Conservation (phyloP, 2,329 filamentous ascomycete genomes). For the Beauveria rudraprayagi region DNA sequence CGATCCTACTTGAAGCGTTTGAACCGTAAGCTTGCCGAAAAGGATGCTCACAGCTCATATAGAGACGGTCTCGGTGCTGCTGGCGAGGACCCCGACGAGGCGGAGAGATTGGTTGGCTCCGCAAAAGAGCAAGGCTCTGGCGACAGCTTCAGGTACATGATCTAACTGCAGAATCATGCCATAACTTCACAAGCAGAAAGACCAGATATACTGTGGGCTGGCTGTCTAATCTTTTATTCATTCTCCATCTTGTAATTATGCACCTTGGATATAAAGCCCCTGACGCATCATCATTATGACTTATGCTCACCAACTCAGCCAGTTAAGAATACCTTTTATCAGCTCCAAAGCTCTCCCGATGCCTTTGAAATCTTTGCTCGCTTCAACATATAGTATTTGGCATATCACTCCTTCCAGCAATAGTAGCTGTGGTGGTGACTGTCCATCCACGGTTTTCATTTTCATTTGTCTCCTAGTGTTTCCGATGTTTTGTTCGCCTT, state of each 20-base stretch:
- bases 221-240: neutral
- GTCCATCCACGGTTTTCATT: constrained; percentile 14
- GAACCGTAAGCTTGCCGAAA: constrained; percentile 39
- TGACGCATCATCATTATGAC: constrained; percentile 1
- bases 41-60: constrained; percentile 20
- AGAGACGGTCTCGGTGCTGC: neutral
- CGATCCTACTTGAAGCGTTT: constrained; percentile 42
- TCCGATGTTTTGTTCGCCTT: constrained; percentile 19
- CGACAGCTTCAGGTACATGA: constrained; percentile 38
- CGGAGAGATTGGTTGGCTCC: constrained; percentile 32
- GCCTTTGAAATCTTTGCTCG: constrained; percentile 24
- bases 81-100: constrained; percentile 22
- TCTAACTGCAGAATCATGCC: constrained; percentile 23
- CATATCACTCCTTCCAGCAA: constrained; percentile 30
- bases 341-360: neutral
- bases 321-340: neutral
- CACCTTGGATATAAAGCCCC: neutral
- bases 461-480: constrained; percentile 19
- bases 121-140: constrained; percentile 17
- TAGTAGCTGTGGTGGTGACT: constrained; percentile 19
- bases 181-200: neutral
- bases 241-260: constrained; percentile 5
- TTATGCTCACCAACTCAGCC: neutral
- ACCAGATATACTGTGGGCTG: neutral
- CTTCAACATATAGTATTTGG: constrained; percentile 23